A percentile compares a stretch with the other conserved stretches of the same genome.
phyloP scores from a whole-genome alignment of 768 basidiomycete genomes.

The Boletus rubescentipes region DNA sequence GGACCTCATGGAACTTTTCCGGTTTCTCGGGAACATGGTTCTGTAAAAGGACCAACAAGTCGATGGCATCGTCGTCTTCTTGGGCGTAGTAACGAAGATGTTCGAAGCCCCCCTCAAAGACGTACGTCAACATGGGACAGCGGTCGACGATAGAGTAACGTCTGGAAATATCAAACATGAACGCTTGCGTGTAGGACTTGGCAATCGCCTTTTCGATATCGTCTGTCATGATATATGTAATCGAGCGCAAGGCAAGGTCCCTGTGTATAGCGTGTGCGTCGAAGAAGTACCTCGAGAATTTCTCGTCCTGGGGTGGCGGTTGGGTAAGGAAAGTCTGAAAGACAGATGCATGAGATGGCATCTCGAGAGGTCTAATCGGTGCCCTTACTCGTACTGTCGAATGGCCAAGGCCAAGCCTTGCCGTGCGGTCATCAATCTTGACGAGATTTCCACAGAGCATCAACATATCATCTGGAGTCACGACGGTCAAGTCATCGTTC shows the following conservation, averaged over 20 bases:
- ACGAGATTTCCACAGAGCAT: slow-evolving; percentile 27
- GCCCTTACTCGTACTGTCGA: slow-evolving; percentile 23
- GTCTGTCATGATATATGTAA: slow-evolving; percentile 27
- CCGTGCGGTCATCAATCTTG: slow-evolving; percentile 25
- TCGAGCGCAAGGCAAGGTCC: slow-evolving; percentile 31
- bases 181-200: slow-evolving; percentile 22
- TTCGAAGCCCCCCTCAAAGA: slow-evolving; percentile 29
- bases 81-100: slow-evolving; percentile 25
- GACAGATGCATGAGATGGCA: background rate
- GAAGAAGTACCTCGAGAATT: slow-evolving; percentile 20
- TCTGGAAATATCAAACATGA: slow-evolving; percentile 29
- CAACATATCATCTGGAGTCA: slow-evolving; percentile 26
- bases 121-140: slow-evolving; percentile 29
- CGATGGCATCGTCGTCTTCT: slow-evolving; percentile 28
- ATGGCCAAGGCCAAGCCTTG: slow-evolving; percentile 23
- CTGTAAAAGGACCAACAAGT: slow-evolving; percentile 21
- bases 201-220: slow-evolving; percentile 26
- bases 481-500: slow-evolving; percentile 27
- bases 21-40: slow-evolving; percentile 22
- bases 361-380: background rate
- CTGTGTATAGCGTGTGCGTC: slow-evolving; percentile 20
- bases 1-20: slow-evolving; percentile 20
- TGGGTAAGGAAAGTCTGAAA: slow-evolving; percentile 26
- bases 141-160: slow-evolving; percentile 23
- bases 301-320: slow-evolving; percentile 11